phyloP scores from a whole-genome alignment of 768 basidiomycete genomes.

The Neoboletus subvelutipes region DNA sequence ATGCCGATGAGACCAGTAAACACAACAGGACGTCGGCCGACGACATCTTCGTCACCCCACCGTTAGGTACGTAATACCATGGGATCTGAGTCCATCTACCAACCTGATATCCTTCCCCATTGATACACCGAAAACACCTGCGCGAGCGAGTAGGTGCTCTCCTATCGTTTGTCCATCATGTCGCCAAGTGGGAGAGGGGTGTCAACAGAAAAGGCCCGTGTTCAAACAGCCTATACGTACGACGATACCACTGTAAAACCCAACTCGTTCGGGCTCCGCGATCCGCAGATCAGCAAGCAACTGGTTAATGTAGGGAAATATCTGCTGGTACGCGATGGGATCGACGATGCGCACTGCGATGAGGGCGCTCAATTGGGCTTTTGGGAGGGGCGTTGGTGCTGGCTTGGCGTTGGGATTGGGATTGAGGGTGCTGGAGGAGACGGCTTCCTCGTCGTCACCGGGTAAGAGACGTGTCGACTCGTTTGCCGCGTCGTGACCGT shows the following conservation, averaged over 20 bases:
- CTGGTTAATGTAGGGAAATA: conserved; percentile 68
- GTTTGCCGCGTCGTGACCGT: no score
- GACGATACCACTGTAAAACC: conserved; percentile 66
- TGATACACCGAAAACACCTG: conserved; percentile 61
- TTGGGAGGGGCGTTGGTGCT: conserved; percentile 34
- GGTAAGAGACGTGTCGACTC: conserved; percentile 11
- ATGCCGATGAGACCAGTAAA: conserved; percentile 51
- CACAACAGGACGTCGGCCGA: conserved; percentile 64
- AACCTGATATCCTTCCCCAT: conserved; percentile 43
- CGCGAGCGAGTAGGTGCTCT: conserved; percentile 59
- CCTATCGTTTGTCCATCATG: conserved; percentile 36
- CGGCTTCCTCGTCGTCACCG: conserved; percentile 8
- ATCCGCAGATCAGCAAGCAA: conserved; percentile 54
- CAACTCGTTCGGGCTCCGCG: conserved; percentile 55
- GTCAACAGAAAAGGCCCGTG: background rate
- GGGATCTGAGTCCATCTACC: background rate
- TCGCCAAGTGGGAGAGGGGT: background rate
- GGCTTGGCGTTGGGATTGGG: background rate
- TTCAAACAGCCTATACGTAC: conserved; percentile 33
- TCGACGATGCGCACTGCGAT: conserved; percentile 52
- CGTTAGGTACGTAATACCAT: background rate
- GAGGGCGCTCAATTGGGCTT: conserved; percentile 43
- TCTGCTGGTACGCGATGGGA: conserved; percentile 59
- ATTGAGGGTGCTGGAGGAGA: background rate
- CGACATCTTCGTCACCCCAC: conserved; percentile 38